Evolutionary conservation across 2,329 filamentous ascomycete genomes (phyloP).

Genomic region (Colletotrichum sp.): DNA sequence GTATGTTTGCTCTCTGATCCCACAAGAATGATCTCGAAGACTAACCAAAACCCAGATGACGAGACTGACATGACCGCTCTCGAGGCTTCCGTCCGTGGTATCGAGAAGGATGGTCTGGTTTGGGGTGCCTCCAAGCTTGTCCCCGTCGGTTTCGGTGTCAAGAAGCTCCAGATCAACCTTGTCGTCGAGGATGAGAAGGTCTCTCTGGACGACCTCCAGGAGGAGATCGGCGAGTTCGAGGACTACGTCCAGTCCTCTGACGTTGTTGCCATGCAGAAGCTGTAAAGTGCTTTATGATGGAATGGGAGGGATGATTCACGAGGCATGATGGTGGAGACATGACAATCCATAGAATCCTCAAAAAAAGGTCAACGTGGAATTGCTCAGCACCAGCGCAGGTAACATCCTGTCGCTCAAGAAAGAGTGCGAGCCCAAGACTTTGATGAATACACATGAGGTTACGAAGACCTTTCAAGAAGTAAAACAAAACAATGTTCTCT

Average conservation of each 20-base stretch:
- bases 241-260: conserved; percentile 97
- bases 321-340: conserved; percentile 33
- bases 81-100: conserved; percentile 79
- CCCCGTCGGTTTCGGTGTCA: conserved; percentile 94
- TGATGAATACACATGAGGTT: conserved; percentile 22
- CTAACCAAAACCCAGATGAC: conserved; percentile 65
- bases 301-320: conserved; percentile 29
- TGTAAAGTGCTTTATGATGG: conserved; percentile 18
- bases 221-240: conserved; percentile 82
- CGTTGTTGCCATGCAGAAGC: conserved; percentile 51
- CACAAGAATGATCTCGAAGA: not conserved
- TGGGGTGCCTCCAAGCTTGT: conserved; percentile 95
- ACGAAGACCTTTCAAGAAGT: conserved; percentile 18
- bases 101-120: conserved; percentile 91
- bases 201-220: conserved; percentile 84
- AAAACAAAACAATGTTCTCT: not conserved
- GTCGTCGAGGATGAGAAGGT: conserved; percentile 98
- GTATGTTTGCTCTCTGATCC: conserved; percentile 60
- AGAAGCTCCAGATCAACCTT: conserved; percentile 98
- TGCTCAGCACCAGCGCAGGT: conserved; percentile 15
- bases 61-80: conserved; percentile 90
- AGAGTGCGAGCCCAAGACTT: conserved; percentile 16
- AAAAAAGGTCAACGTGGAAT: conserved; percentile 16
- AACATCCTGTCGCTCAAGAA: not conserved
- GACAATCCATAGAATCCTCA: conserved; percentile 23